A percentile compares a stretch with the other conserved stretches of the same genome.
phyloP scores from a whole-genome alignment of 805 yeast species.

The Wickerhamomyces chaumierensis region DNA sequence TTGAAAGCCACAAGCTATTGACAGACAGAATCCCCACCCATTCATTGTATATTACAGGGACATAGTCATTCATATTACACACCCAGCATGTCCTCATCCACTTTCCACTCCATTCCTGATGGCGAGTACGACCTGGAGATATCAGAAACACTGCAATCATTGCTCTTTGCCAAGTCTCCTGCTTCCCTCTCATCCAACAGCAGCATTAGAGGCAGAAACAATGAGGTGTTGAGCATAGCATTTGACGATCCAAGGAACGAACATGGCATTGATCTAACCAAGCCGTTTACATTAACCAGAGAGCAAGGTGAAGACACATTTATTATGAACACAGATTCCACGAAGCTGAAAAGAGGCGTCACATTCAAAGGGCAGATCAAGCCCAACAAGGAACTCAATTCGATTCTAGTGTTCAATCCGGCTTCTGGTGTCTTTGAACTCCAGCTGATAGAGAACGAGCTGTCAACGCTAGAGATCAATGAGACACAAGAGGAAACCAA shows the following conservation, averaged over 20 bases:
- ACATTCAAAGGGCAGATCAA: slow-evolving; percentile 9
- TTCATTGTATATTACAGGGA: too few species aligned
- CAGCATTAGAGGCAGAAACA: slow-evolving; percentile 4
- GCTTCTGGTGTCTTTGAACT: slow-evolving; percentile 8
- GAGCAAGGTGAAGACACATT: slow-evolving; percentile 4
- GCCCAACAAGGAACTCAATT: slow-evolving; percentile 10
- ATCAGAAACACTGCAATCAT: slow-evolving; percentile 9
- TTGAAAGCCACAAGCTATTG: too few species aligned
- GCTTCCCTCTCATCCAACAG: not conserved
- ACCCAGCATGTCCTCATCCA: too few species aligned
- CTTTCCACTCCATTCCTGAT: slow-evolving; percentile 8
- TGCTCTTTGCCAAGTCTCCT: slow-evolving; percentile 1
- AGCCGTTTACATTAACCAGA: slow-evolving; percentile 7
- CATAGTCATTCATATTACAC: too few species aligned
- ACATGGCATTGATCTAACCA: slow-evolving; percentile 4
- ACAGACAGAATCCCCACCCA: too few species aligned
- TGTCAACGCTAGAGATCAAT: slow-evolving; percentile 5
- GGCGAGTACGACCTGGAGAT: slow-evolving; percentile 17
- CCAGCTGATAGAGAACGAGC: slow-evolving; percentile 7
- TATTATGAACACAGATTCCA: slow-evolving; percentile 9
- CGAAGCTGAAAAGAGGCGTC: slow-evolving; percentile 5
- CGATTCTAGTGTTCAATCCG: slow-evolving; percentile 14
- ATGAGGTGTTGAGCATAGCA: slow-evolving; percentile 13
- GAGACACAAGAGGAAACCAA: slow-evolving; percentile 1
- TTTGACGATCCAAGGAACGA: slow-evolving; percentile 5